Evolutionary conservation across 2,329 filamentous ascomycete genomes (phyloP), one percentile per base, ranked within the genome.

Genomic region (Pseudogymnoascus sp.): DNA sequence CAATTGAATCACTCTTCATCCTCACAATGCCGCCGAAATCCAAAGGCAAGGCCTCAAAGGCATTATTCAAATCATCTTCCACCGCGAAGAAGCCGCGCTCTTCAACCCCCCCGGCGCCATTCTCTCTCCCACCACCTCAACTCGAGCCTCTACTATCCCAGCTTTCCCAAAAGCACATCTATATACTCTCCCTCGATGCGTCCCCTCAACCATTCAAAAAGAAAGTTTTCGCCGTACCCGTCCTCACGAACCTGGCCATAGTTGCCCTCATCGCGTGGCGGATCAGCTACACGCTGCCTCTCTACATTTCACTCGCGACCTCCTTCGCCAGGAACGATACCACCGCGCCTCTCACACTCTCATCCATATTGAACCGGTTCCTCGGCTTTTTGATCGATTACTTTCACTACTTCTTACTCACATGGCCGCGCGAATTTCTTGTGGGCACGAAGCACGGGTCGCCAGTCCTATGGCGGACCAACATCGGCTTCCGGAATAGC

Each of bases 151-250:
- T 96, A 73, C 81, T 90, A 72, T 78, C 83, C 37, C 82, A 80
- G 48, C 86, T 96, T 65, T 83, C 86, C 65, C 80, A 83, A 64
- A 78, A 83, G 64, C 85, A 90, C 75, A 83, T 96, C 73, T 96
- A 97, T 81, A 84, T 97, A 71, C 82, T 89, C 31, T 92, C 96
- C 79, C 80, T 96, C 76, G 93, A 97, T 80, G 78, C 77, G 66
- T 86, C 89, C 67, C 86, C 87, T 0, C 76, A 77, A 19, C 80
- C 81, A 28, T 85, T 93, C 77, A 97, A 97, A 78, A 85, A 85
- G 74, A 89, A 90, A 72, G 89, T 96, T 71, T 97, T 96, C 77
- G 71, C 86, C 60, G 86, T 96, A 0, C 92, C 93, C 14, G 81
- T 92, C 16, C 75, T 86, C 16, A 85, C 96, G 77, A 97, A 97